Percentiles rank a stretch among this genome's conserved stretches.
These are phyloP conservation scores for Aspergillus bridgeri DNA, from an alignment of 495 filamentous ascomycete species.

Conservation along the genomic window DNA sequence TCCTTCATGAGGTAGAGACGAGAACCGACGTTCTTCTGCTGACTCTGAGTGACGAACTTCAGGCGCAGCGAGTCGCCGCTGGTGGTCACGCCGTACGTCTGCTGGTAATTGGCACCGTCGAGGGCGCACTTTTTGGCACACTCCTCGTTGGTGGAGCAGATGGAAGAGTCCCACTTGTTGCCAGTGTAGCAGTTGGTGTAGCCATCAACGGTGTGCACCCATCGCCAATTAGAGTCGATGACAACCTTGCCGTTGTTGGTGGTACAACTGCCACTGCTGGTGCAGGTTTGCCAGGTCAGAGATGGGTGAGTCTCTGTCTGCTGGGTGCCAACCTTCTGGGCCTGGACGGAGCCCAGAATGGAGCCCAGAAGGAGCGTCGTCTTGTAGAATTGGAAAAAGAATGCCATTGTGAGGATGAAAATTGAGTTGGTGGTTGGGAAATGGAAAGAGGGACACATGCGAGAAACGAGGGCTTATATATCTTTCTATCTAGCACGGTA, in stretches of 20 bases:
- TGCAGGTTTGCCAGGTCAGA: slow-evolving; percentile 56
- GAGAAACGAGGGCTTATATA: slow-evolving; percentile 2
- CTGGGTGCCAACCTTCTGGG: slow-evolving; percentile 56
- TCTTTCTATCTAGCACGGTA: not conserved
- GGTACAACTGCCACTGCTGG: slow-evolving; percentile 48
- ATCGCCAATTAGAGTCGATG: slow-evolving; percentile 65
- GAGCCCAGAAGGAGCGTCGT: slow-evolving; percentile 26
- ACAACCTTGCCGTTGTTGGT: slow-evolving; percentile 51
- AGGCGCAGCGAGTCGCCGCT: slow-evolving; percentile 52
- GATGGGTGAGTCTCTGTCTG: slow-evolving; percentile 57
- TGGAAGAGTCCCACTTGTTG: slow-evolving; percentile 51
- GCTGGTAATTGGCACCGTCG: slow-evolving; percentile 57
- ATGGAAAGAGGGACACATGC: not conserved
- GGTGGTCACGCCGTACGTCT: slow-evolving; percentile 55
- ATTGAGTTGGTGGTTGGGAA: slow-evolving; percentile 1
- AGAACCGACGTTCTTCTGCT: slow-evolving; percentile 50
- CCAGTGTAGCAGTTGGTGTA: slow-evolving; percentile 66
- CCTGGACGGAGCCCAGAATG: slow-evolving; percentile 24
- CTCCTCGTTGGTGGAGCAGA: slow-evolving; percentile 50
- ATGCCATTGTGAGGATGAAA: slow-evolving; percentile 10
- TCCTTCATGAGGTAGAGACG: slow-evolving; percentile 59
- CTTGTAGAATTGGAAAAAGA: slow-evolving; percentile 16
- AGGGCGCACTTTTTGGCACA: slow-evolving; percentile 59
- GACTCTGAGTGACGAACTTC: slow-evolving; percentile 48
- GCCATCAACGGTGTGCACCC: slow-evolving; percentile 49